Evolutionary conservation across 768 basidiomycete species (phyloP).

Genomic region (Tulasnella sp.): DNA sequence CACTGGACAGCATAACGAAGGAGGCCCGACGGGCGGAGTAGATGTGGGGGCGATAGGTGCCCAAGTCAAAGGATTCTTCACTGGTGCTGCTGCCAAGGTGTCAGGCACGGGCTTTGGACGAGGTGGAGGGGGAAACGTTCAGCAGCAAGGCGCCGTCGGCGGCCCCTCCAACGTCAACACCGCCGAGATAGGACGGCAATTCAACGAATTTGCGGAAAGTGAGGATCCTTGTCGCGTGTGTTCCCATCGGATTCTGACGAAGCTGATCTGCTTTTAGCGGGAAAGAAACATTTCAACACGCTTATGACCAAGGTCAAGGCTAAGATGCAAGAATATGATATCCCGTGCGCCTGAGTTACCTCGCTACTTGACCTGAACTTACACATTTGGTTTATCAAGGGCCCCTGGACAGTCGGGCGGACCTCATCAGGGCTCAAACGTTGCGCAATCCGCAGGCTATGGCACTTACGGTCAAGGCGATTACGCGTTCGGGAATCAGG

Average conservation of each 20-base stretch:
- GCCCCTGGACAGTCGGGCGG: not conserved
- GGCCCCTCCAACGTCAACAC: not conserved
- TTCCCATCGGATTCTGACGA: not conserved
- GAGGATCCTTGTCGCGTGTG: slow-evolving; percentile 36
- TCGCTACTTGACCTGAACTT: slow-evolving; percentile 22
- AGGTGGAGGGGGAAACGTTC: slow-evolving; percentile 1
- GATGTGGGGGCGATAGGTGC: slow-evolving; percentile 8
- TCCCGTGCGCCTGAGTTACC: slow-evolving; percentile 36
- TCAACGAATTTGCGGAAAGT: slow-evolving; percentile 78
- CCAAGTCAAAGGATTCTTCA: slow-evolving; percentile 40
- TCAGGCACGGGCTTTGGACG: slow-evolving; percentile 19
- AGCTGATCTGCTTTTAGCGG: slow-evolving; percentile 44
- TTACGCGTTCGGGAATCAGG: not conserved
- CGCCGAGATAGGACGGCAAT: slow-evolving; percentile 56
- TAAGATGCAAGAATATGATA: slow-evolving; percentile 79
- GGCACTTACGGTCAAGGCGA: not conserved
- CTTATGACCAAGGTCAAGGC: slow-evolving; percentile 74
- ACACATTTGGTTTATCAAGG: not conserved
- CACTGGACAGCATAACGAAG: not conserved
- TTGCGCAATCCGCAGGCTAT: not conserved
- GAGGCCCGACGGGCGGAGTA: not conserved
- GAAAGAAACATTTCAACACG: slow-evolving; percentile 72
- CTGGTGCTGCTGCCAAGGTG: slow-evolving; percentile 44
- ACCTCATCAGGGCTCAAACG: not conserved
- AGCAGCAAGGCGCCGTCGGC: not conserved